These are phyloP conservation scores for Euphorbia lathyris DNA, from an alignment of 345 rosid genomes.

Conservation along the genomic window DNA sequence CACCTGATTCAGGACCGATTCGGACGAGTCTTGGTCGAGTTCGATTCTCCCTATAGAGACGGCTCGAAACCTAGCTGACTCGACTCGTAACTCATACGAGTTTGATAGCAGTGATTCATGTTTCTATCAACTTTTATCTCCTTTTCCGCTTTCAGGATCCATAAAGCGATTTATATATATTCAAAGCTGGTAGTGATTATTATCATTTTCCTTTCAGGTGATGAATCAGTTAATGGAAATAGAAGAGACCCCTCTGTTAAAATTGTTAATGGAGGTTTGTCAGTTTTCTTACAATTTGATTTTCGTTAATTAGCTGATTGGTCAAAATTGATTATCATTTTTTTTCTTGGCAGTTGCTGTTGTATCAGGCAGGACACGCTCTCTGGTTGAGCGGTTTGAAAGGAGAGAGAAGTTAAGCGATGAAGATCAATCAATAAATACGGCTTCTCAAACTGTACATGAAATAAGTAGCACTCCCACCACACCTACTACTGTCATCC, in stretches of 20 bases:
- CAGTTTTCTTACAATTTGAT: constrained; percentile 20
- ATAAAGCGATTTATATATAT: neutral
- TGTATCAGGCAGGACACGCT: constrained; percentile 80
- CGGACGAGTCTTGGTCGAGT: no score
- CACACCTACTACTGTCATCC: constrained; percentile 3
- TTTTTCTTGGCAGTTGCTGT: constrained; percentile 75
- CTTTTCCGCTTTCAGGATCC: neutral
- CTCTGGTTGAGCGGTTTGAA: constrained; percentile 93
- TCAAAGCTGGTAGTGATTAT: constrained; percentile 17
- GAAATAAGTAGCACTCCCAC: constrained; percentile 4
- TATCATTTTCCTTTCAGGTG: constrained; percentile 42
- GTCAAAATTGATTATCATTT: constrained; percentile 24
- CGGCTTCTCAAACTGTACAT: constrained; percentile 13
- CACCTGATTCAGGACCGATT: no score
- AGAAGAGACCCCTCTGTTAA: constrained; percentile 49
- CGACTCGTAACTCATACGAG: no score
- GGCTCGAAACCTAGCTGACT: no score
- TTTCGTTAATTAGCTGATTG: constrained; percentile 14
- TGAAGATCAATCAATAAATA: constrained; percentile 40
- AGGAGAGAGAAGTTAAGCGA: constrained; percentile 42
- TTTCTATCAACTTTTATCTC: neutral
- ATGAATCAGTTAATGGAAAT: constrained; percentile 33
- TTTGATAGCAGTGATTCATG: no score
- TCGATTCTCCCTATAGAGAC: no score
- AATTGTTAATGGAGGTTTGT: constrained; percentile 92